These are phyloP conservation scores for Kwoniella shivajii DNA, from an alignment of 1,284 basidiomycete species.

Conservation along the genomic window DNA sequence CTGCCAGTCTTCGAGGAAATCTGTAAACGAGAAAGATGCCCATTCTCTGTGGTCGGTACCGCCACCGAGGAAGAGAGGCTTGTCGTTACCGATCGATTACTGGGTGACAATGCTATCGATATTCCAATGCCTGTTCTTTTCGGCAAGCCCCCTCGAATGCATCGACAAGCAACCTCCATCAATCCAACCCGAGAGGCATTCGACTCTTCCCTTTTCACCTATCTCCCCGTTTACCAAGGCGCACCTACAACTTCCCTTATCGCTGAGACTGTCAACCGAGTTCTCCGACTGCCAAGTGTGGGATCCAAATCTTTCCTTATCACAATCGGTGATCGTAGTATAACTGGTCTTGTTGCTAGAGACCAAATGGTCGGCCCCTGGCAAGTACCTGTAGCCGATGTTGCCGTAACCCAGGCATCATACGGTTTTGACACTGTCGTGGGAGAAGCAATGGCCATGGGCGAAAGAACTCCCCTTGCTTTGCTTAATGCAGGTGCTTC, in stretches of 20 bases:
- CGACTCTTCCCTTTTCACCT: constrained; percentile 69
- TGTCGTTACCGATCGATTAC: constrained; percentile 84
- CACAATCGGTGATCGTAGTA: constrained; percentile 93
- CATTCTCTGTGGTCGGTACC: constrained; percentile 80
- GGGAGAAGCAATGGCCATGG: constrained; percentile 97
- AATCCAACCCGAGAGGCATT: constrained; percentile 63
- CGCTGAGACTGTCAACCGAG: constrained; percentile 69
- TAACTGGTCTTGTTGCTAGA: constrained; percentile 91
- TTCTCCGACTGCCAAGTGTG: constrained; percentile 87
- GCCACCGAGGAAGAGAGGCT: constrained; percentile 81
- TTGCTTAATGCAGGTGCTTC: constrained; percentile 84
- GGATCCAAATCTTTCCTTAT: constrained; percentile 97
- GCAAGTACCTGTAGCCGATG: constrained; percentile 97
- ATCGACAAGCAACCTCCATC: constrained; percentile 68
- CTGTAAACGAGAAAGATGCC: constrained; percentile 86
- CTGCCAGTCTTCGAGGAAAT: constrained; percentile 68
- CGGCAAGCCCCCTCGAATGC: constrained; percentile 94
- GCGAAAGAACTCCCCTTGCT: constrained; percentile 92
- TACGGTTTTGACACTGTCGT: constrained; percentile 84
- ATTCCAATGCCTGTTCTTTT: constrained; percentile 95
- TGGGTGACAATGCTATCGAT: constrained; percentile 77
- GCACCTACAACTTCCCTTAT: constrained; percentile 57
- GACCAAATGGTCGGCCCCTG: constrained; percentile 99
- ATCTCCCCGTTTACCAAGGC: constrained; percentile 58
- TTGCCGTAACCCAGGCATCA: constrained; percentile 91